These are phyloP conservation scores for Dichotomocladium elegans DNA, from an alignment of 371 early-diverging fungal species.

Conservation along the genomic window DNA sequence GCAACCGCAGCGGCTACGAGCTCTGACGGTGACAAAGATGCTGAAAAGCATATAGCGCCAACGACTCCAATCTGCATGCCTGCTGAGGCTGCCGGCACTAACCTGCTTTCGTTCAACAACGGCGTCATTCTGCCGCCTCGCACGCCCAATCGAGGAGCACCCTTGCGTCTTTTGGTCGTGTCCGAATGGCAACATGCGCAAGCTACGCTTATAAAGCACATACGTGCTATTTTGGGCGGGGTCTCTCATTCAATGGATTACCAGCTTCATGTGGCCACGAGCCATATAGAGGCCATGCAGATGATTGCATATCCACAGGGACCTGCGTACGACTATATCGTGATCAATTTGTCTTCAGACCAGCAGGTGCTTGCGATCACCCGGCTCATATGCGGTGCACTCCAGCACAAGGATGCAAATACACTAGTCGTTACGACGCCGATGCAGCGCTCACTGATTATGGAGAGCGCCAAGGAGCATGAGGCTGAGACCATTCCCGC, in stretches of 20 bases:
- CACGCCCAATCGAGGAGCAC: conserved; percentile 25
- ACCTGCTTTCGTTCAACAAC: conserved; percentile 12
- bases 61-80: not conserved
- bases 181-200: conserved; percentile 40
- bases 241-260: conserved; percentile 8
- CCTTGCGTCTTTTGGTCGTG: conserved; percentile 34
- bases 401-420: conserved; percentile 38
- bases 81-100: too few relatives aligned
- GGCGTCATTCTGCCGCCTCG: conserved; percentile 31
- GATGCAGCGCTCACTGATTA: conserved; percentile 53
- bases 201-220: conserved; percentile 35
- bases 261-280: conserved; percentile 21
- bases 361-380: conserved; percentile 46
- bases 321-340: conserved; percentile 43
- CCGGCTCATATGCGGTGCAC: conserved; percentile 30
- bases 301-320: conserved; percentile 22
- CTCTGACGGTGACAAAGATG: too few relatives aligned
- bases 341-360: conserved; percentile 48
- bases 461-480: conserved; percentile 38
- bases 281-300: conserved; percentile 32
- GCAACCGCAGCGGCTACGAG: not conserved
- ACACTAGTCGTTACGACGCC: conserved; percentile 56
- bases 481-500: conserved; percentile 32
- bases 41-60: not conserved
- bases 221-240: conserved; percentile 27